Evolutionary conservation across 2,329 filamentous ascomycete species (phyloP).

Genomic region (Sodiomyces alkalinus): DNA sequence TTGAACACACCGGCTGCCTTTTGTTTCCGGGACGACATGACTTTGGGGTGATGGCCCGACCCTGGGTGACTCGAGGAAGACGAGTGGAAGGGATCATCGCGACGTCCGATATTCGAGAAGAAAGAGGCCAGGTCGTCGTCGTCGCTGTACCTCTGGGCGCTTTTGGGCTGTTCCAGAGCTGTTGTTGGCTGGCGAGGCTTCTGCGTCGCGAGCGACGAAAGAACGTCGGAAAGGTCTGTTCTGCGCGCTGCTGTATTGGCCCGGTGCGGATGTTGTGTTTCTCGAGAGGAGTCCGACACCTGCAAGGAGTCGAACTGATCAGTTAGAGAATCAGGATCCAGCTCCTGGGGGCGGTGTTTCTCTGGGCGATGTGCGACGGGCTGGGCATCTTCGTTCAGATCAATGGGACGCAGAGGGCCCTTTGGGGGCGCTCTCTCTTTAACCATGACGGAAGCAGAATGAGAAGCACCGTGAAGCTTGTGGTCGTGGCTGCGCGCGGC

Average conservation of each 20-base stretch:
- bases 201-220: constrained; percentile 2
- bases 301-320: constrained; percentile 8
- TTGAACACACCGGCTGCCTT: constrained; percentile 39
- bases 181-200: constrained; percentile 1
- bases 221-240: constrained; percentile 5
- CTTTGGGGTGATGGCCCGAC: constrained; percentile 24
- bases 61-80: constrained; percentile 6
- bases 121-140: constrained; percentile 7
- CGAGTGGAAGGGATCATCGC: constrained; percentile 4
- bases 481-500: neutral
- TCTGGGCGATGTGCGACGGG: constrained; percentile 5
- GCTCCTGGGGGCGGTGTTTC: constrained; percentile 7
- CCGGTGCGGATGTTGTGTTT: constrained; percentile 1
- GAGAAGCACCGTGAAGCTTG: neutral
- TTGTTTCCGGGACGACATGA: constrained; percentile 36
- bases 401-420: constrained; percentile 24
- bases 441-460: constrained; percentile 23
- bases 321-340: constrained; percentile 7
- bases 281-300: constrained; percentile 3
- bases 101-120: constrained; percentile 6
- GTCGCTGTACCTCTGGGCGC: constrained; percentile 5
- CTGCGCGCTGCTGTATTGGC: constrained; percentile 2
- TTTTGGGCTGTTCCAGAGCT: constrained; percentile 1
- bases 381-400: constrained; percentile 15
- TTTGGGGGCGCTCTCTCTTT: constrained; percentile 30